Evolutionary conservation across 495 filamentous ascomycete species (phyloP), one percentile per base, ranked within the genome.

Genomic region (Xylaria palmicola): DNA sequence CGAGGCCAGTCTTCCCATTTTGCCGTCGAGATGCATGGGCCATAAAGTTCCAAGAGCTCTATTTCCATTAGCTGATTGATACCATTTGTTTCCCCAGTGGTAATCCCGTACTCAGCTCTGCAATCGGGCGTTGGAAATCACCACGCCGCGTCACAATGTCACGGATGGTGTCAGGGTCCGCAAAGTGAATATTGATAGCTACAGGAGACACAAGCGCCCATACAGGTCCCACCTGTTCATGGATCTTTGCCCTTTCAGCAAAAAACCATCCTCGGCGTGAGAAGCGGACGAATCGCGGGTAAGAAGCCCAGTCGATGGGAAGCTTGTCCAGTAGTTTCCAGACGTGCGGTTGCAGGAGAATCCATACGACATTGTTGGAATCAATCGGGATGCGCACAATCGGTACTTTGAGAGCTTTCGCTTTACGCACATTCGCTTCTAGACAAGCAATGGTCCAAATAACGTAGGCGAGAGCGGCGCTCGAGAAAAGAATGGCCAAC

Each of bases 1-100:
- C 74, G 70, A 51, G 72, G 67, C 78, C 77, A 80, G 19, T 76
- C 71, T 0, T 65, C 56, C 20, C 77, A 57, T 12, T 34, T 36
- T 13, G 54, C 59, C 2, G 59, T 68, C 15, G 59, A 65, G 26
- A 68, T 56, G 51, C 48, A 62, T n/a, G 62, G 65, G 1, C 65
- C 65, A 29, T 65, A 68, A 6, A 68, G 39, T 34, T 60, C 62
- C 20, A 68, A 26, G 10, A 68, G 27, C 20, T 56, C 59, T 68
- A 36, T 15, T 19, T 10, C 32, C 27, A 45, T 63, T 15, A 63
- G 48, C 56, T 53, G 6, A 2, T 37, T 41, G 34, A 17, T 15
- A 26, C 13, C 13, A 39, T 10, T 22, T 5, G 22, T 17, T 7
- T 30, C 34, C 6, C 4, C 15, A 8, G 22, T 8, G 39, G n/a